Base-by-base conservation (phyloP, 352 stramenopile species). In the Phytophthora rubi region DNA sequence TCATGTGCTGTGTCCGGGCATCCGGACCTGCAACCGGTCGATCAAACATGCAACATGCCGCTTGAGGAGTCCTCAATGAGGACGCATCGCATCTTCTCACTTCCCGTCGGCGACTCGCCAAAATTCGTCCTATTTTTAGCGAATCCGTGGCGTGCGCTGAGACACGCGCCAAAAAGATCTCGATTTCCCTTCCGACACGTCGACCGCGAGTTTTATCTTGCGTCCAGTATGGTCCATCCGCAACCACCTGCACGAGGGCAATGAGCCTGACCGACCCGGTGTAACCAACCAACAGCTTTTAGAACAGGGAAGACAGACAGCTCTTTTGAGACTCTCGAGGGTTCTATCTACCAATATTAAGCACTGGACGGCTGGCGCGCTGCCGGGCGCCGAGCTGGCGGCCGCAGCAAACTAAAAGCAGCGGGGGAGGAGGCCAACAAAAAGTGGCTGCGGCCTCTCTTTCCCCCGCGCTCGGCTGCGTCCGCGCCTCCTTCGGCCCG, bases 281-380 rank as follows among this genome's bases (percentile, higher is more conserved):
- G 18, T 26, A 26, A 42, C 35, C 35, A 42, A 4, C 35, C 13
- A 16, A 42, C 35, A 42, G 2, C 44, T 23, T 49, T 23, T 4
- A 62, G 23, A 58, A 70, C 54, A 75, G 67, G 64, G 58, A 70
- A 73, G 23, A 26, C 23, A 26, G 59, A 73, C 59, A 73, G 58
- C 61, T 68, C 59, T 32, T 21, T 51, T 73, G 54, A 53, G 52
- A 62, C 65, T 72, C 7, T 71, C 47, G 23, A 56, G 59, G 57
- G 44, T 78, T 78, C 71, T 79, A 79, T 75, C 62, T 79, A 79
- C 66, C 71, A 79, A 75, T 79, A 75, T 78, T 79, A 75, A 79
- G 71, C 59, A 75, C 57, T 59, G 53, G 68, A 79, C 57, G 48
- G 57, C 54, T 58, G 48, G 8, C 39, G 16, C 52, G 15, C 23